Evolutionary conservation across 2,329 filamentous ascomycete genomes (phyloP), one percentile per base, ranked within the genome.

Genomic region (Cytospora piceicola): DNA sequence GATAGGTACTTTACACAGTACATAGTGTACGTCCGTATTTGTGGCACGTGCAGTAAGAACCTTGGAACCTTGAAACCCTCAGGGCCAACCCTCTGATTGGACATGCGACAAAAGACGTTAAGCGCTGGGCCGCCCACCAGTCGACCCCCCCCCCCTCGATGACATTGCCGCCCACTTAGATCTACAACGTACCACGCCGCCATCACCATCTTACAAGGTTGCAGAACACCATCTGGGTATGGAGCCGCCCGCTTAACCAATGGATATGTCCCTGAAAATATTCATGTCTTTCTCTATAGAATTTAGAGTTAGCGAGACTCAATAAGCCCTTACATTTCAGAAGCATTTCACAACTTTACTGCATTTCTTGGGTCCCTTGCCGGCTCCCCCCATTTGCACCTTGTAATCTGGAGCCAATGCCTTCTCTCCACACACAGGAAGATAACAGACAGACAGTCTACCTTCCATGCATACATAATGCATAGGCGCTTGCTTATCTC

Each of bases 401-500:
- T 58, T 58, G 27, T n/a, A 49, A n/a, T 49, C 30, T 49, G 34
- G 56, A 27, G 56, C 56, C 36, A 24, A 24, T 42, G 55, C 32
- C 15, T 49, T 49, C 42, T 24, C 20, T 30, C 42, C 27, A 29
- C 27, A 29, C 27, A 29, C 27, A 29, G 27, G 5, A 5, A 29
- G 5, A 29, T 5, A 29, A 29, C 27, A 20, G 24, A 29, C 27
- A 20, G 24, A 29, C 49, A 34, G 12, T 12, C 51, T 34, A 34
- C 32, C 32, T n/a, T n/a, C n/a, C n/a, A n/a, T n/a, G n/a, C n/a
- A n/a, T n/a, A n/a, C n/a, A n/a, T n/a, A n/a, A n/a, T n/a, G n/a
- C 63, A 60, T 65, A 61, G 52, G 63, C 63, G 63, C 63, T 51
- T 55, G 36, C 46, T 29, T 51, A 27, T 54, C 24, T 49, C n/a